Conservation (phyloP, 352 stramenopile species). For the Globisporangium radiosum region DNA sequence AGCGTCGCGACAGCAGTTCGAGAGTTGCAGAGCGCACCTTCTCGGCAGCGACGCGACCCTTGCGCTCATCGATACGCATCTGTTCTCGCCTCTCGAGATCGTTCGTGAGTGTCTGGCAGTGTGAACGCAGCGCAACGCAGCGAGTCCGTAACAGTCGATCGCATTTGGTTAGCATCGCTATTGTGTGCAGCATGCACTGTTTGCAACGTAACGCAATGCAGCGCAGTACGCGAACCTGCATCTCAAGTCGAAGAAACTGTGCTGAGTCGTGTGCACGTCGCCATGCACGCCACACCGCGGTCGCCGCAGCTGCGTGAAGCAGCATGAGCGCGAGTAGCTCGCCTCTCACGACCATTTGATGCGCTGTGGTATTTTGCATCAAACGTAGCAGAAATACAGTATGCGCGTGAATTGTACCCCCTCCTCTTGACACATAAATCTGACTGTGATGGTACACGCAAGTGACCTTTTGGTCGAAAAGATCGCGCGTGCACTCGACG, state of each 20-base stretch:
- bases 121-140: background rate
- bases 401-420: background rate
- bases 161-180: too few relatives aligned
- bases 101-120: constrained; percentile 22
- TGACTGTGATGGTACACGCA: too few relatives aligned
- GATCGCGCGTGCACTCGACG: background rate
- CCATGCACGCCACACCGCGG: constrained; percentile 2
- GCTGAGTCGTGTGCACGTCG: background rate
- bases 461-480: background rate
- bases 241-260: too few relatives aligned
- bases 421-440: background rate
- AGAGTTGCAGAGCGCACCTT: constrained; percentile 21
- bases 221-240: too few relatives aligned
- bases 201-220: too few relatives aligned
- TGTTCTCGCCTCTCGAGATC: constrained; percentile 44
- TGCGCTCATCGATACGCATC: constrained; percentile 50
- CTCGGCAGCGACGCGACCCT: constrained; percentile 57
- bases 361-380: constrained; percentile 1
- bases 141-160: background rate
- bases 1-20: too few relatives aligned
- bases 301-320: constrained; percentile 5
- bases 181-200: too few relatives aligned
- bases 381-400: background rate
- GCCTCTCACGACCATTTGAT: background rate
- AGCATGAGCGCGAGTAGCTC: constrained; percentile 8